Evolutionary conservation across 225 moss, liverwort and hornwort species (phyloP).

Genomic region (Pleurozium schreberi): DNA sequence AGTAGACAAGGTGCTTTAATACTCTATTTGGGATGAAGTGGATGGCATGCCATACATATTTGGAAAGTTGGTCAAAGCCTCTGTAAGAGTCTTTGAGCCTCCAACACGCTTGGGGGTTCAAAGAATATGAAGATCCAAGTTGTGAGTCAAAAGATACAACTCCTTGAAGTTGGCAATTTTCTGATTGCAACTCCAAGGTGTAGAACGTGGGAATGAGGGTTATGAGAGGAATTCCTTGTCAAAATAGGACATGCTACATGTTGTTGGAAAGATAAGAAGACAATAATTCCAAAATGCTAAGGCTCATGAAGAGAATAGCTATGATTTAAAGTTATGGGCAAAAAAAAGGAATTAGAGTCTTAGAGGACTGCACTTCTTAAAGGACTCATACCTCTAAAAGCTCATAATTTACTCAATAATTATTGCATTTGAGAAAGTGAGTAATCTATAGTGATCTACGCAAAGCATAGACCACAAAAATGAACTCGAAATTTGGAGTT

Average conservation of each 20-base stretch:
- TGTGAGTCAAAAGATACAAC: neutral
- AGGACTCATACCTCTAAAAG: too few species aligned
- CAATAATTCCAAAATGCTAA: too few species aligned
- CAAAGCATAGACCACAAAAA: too few species aligned
- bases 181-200: neutral
- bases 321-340: too few species aligned
- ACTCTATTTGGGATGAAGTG: neutral
- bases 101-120: accelerated
- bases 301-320: too few species aligned
- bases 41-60: accelerated
- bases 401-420: too few species aligned
- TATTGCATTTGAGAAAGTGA: too few species aligned
- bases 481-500: too few species aligned
- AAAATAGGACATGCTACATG: neutral
- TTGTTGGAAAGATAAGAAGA: neutral
- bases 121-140: accelerated
- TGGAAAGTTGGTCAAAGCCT: neutral
- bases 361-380: accelerated
- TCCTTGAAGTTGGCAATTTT: neutral
- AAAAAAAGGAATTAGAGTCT: too few species aligned
- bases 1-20: accelerated
- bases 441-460: too few species aligned
- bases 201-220: accelerated
- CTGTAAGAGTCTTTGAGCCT: too few species aligned
- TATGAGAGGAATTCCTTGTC: neutral